Conservation (phyloP, 179 eudicot species). For the Carnegiea gigantea region DNA sequence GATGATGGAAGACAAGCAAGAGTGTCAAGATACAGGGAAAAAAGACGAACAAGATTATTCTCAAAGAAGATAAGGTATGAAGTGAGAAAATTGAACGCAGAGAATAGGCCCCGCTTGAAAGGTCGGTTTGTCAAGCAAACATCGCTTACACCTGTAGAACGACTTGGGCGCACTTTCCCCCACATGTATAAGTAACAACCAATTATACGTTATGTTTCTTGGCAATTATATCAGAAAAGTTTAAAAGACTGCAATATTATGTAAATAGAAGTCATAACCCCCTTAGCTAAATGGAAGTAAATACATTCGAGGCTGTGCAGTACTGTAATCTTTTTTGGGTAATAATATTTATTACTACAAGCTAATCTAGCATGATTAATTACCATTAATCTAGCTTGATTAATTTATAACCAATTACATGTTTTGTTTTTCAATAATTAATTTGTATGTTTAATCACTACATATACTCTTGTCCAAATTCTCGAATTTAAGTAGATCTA, state of each 20-base stretch:
- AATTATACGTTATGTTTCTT: neutral
- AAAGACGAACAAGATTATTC: constrained; percentile 51
- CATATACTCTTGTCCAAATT: too few relatives aligned
- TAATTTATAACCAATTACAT: too few relatives aligned
- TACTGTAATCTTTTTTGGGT: too few relatives aligned
- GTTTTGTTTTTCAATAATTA: too few relatives aligned
- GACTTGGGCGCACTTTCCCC: neutral
- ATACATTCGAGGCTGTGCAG: too few relatives aligned
- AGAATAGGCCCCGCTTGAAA: constrained; percentile 72
- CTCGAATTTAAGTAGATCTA: too few relatives aligned
- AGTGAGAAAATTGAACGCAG: constrained; percentile 69
- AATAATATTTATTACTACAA: too few relatives aligned
- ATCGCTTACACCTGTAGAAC: neutral
- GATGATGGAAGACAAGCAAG: constrained; percentile 67
- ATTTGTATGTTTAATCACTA: too few relatives aligned
- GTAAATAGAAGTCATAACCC: neutral
- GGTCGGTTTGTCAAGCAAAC: constrained; percentile 65
- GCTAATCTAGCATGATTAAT: too few relatives aligned
- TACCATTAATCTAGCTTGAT: too few relatives aligned
- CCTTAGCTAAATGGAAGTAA: too few relatives aligned
- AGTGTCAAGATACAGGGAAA: constrained; percentile 60
- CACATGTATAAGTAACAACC: constrained; percentile 10
- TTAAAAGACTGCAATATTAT: neutral
- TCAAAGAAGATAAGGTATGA: constrained; percentile 70
- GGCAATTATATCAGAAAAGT: neutral